Base-by-base conservation (phyloP, 768 basidiomycete genomes). In the Lyophyllum semitale region DNA sequence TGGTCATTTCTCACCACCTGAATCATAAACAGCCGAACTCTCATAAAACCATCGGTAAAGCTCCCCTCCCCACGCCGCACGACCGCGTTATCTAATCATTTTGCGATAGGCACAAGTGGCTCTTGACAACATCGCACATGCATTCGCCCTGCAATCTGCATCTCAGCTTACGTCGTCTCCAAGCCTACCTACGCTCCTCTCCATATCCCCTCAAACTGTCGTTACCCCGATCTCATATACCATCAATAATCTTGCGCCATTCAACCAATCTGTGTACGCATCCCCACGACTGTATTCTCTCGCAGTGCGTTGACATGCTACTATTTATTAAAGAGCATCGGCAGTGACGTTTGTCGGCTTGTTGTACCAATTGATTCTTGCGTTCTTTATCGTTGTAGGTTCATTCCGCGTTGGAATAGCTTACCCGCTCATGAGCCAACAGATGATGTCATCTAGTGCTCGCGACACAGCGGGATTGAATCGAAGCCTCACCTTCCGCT, bases 201-300 rank as follows among this genome's bases (percentile, higher is more conserved):
- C 63, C 27, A 71, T 51, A 1, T 82, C 84, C 1, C 85, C 87
- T 0, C 70, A 74, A 50, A 76, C 81, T 3, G 65, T 88, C 27
- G 66, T 76, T 2, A 53, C 72, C 9, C 84, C 87, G 1, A 63
- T 85, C 6, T 70, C 64, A 30, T 87, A 79, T 59, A 76, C 67
- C 0, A 43, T 83, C 8, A 42, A 71, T 48, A 86, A 88, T 55
- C 55, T 84, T 1, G 68, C 74, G 17, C 84, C 87, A 0, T 88
- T 87, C 54, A 77, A 87, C 58, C 64, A 78, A 12, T 80, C 84
- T 22, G 78, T 82, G 83, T 86, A 69, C 15, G 81, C 70, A 27
- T 8, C 5, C 15, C 17, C 27, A 6, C n/a, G 15, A 6, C 7
- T 5, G 17, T 1, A 17, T 4, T 17, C 8, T 26, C 5, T 48